Conservation (phyloP, 108 stramenopile species). For the Cyclotella cryptica region DNA sequence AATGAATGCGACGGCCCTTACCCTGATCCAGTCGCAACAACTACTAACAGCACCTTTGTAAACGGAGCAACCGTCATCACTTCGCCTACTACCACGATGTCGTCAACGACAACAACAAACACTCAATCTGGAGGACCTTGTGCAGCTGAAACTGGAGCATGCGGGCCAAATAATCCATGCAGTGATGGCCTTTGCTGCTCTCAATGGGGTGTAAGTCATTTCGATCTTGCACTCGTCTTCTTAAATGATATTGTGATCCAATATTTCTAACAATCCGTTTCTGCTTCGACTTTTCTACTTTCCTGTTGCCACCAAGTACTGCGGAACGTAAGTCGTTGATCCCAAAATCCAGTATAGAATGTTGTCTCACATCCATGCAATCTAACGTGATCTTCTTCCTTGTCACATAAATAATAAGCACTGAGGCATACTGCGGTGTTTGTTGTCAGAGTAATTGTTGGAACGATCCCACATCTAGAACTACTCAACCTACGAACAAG, state of each 20-base stretch:
- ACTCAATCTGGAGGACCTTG: constrained; percentile 7
- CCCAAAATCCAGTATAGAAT: background rate
- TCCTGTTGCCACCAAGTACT: background rate
- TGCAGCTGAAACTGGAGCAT: constrained; percentile 16
- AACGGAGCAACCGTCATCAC: constrained; percentile 10
- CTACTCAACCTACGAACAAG: constrained; percentile 7
- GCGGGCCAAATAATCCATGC: constrained; percentile 30
- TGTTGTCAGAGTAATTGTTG: constrained; percentile 29
- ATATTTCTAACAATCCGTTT: background rate
- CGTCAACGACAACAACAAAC: constrained; percentile 17
- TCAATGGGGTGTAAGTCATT: constrained; percentile 21
- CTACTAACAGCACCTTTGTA: constrained; percentile 13
- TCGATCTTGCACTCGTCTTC: background rate
- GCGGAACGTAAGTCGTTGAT: constrained; percentile 17
- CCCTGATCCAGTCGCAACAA: background rate
- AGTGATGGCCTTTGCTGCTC: constrained; percentile 21
- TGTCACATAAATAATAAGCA: background rate
- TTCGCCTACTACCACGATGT: constrained; percentile 4
- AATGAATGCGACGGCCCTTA: constrained; percentile 21
- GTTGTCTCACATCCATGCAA: background rate
- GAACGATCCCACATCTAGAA: background rate
- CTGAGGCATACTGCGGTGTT: constrained; percentile 25
- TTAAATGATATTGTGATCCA: background rate
- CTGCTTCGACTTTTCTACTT: background rate
- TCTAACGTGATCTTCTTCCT: background rate